Evolutionary conservation across 441 rosid species (phyloP).

Genomic region (Populus hybrid): DNA sequence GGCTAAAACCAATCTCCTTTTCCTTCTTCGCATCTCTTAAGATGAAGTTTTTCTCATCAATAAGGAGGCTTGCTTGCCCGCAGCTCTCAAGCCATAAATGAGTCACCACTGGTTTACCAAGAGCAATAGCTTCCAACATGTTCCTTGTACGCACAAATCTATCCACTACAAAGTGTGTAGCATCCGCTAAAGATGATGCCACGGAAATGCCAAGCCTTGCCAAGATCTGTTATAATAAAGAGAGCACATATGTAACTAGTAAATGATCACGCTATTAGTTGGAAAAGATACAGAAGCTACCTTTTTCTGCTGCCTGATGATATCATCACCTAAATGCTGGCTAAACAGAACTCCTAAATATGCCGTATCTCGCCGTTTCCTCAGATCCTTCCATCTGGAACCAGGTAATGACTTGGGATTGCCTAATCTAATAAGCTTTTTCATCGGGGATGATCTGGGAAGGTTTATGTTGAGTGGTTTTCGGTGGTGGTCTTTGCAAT

Average conservation of each 20-base stretch:
- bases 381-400: constrained; percentile 38
- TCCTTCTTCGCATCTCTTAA: constrained; percentile 79
- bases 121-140: constrained; percentile 84
- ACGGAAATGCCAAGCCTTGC: constrained; percentile 49
- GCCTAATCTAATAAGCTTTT: constrained; percentile 52
- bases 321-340: constrained; percentile 72
- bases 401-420: constrained; percentile 29
- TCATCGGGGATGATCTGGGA: constrained; percentile 38
- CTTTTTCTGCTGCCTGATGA: constrained; percentile 71
- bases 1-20: constrained; percentile 74
- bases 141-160: constrained; percentile 81
- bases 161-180: constrained; percentile 83
- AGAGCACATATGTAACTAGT: constrained; percentile 2
- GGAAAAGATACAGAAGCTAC: constrained; percentile 27
- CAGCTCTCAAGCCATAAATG: constrained; percentile 80
- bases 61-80: constrained; percentile 57
- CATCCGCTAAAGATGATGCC: constrained; percentile 57
- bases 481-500: constrained; percentile 21
- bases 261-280: background rate
- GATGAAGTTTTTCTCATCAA: constrained; percentile 67
- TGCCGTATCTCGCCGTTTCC: constrained; percentile 58
- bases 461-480: constrained; percentile 46
- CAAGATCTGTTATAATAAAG: constrained; percentile 50
- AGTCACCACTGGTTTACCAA: constrained; percentile 83
- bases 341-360: constrained; percentile 66